Evolutionary conservation across 2,329 filamentous ascomycete species (phyloP), one percentile per base, ranked within the genome.

Genomic region (Rutstroemia sp.): DNA sequence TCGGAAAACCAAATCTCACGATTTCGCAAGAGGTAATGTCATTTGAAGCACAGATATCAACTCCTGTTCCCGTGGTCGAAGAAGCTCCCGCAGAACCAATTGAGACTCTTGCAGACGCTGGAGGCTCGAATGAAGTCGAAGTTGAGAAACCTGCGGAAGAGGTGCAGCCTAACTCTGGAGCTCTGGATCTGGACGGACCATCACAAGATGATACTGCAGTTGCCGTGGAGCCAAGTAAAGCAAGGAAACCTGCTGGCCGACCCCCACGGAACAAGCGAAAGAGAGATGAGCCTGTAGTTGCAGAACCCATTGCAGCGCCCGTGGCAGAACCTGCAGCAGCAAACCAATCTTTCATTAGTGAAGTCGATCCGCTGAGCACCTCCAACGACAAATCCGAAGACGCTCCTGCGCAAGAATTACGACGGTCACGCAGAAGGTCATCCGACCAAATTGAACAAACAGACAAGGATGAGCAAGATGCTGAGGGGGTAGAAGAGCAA

Each of bases 231-330:
- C 30, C 30, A 34, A 34, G 30, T 34, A 34, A 34, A 34, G 10
- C 30, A 10, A 34, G 30, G 30, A 34, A 34, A 12, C 12, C 30
- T 34, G 14, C 39, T 5, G 39, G 16, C 40, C 63, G 60, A 7
- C 23, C 53, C 25, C 51, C 54, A n/a, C 60, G 50, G 44, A 65
- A 48, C 19, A 68, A 68, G 46, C 60, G 65, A 4, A 64, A 63
- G 48, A 64, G 61, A 55, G 40, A 42, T 14, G 51, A 59, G 19
- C 17, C 57, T 16, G 4, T n/a, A n/a, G n/a, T 34, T 9, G 30
- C 10, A 12, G 30, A 59, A 17, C 17, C 57, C 12, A 12, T 34
- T 12, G 10, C 30, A 34, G 30, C 58, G 19, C 17, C 57, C 16
- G 4, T 34, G 4, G 9, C 30, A 14, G 30, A 14, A 34, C 14